A percentile compares a stretch with the other conserved stretches of the same genome.
These are phyloP conservation scores for Solanum rostratum DNA, from an alignment of 257 asterid species.

Conservation along the genomic window DNA sequence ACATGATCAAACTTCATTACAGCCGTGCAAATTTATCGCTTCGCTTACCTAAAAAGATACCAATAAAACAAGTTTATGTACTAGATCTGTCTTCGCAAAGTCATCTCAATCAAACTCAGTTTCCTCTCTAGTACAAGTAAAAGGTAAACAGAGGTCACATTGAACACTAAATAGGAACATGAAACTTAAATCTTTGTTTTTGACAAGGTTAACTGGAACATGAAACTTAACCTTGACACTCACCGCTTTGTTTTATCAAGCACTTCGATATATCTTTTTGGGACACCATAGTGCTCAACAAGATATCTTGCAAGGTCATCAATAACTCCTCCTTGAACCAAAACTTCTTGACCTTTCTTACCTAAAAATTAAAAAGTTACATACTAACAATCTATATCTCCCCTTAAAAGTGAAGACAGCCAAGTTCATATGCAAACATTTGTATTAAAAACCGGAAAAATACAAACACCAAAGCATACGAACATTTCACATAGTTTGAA, in stretches of 20 bases:
- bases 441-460: neutral
- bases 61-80: neutral
- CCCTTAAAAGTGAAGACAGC: neutral
- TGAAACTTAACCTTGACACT: conserved; percentile 24
- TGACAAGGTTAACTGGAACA: too few species aligned
- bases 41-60: neutral
- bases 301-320: conserved; percentile 81
- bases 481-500: neutral
- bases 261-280: conserved; percentile 84
- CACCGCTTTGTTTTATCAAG: conserved; percentile 78
- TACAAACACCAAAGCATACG: neutral
- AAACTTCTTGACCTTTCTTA: conserved; percentile 83
- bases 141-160: neutral
- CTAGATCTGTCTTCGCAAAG: neutral
- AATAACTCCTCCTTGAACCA: conserved; percentile 93
- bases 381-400: neutral
- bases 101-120: neutral
- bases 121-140: neutral
- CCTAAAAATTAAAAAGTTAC: conserved; percentile 27
- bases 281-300: conserved; percentile 74
- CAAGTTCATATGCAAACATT: neutral
- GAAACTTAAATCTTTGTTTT: too few species aligned
- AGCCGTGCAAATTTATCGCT: neutral
- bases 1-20: neutral
- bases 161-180: too few species aligned